phyloP scores from a whole-genome alignment of 169 alveolate genomes.

The Plasmodium sp. region DNA sequence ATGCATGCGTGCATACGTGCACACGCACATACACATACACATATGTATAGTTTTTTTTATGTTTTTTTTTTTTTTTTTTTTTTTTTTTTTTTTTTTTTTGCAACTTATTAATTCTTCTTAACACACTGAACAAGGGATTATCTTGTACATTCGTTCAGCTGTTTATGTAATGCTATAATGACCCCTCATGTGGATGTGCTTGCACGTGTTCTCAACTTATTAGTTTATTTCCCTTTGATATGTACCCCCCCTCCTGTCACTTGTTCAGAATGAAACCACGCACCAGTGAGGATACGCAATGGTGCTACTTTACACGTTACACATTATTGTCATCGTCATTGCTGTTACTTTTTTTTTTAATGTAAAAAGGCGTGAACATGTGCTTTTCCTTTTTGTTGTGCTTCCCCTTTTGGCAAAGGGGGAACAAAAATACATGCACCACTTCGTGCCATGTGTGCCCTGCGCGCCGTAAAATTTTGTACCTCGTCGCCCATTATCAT shows the following conservation, averaged over 20 bases:
- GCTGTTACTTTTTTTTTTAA: not conserved
- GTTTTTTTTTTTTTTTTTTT: not conserved
- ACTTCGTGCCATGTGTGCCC: not conserved
- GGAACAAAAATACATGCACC: not conserved
- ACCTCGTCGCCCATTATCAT: not conserved
- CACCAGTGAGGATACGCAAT: not conserved
- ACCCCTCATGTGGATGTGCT: not conserved
- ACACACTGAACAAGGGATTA: not conserved
- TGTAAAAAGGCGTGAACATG: not conserved
- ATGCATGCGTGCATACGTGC: not conserved
- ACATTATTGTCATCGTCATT: not conserved
- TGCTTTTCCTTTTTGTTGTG: not conserved
- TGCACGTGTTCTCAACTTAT: not conserved
- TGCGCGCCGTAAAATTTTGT: not conserved
- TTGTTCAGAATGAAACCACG: not conserved
- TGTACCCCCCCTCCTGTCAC: not conserved
- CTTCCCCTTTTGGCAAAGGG: not conserved
- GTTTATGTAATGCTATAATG: not conserved
- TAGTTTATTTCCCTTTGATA: not conserved
- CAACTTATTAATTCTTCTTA: constrained; percentile 10
- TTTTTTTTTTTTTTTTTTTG: not conserved
- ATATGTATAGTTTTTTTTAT: not conserved
- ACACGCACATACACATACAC: not conserved
- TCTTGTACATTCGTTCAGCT: not conserved
- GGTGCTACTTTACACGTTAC: not conserved